Evolutionary conservation across 306 rosid species (phyloP).

Genomic region (Luffa acutangula): DNA sequence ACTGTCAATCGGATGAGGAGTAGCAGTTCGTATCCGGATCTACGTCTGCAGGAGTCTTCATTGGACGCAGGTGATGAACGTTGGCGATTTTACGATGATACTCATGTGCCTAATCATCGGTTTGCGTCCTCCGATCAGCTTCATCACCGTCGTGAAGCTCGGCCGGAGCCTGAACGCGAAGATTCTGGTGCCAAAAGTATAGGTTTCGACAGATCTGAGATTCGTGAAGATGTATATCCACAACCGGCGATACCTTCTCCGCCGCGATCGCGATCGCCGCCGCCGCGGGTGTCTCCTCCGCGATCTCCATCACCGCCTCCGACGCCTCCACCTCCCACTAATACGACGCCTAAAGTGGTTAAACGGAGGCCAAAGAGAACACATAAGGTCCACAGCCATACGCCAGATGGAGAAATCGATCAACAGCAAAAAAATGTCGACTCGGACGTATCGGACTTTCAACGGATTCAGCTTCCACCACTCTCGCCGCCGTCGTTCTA

Average conservation of each 20-base stretch:
- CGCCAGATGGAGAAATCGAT: not conserved
- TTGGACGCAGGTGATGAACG: slow-evolving; percentile 36
- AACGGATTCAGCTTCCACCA: slow-evolving; percentile 1
- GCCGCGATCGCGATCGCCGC: slow-evolving; percentile 11
- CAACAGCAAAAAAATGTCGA: not conserved
- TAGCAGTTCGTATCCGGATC: slow-evolving; percentile 83
- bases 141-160: slow-evolving; percentile 17
- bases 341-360: not conserved
- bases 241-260: slow-evolving; percentile 7
- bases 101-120: slow-evolving; percentile 25
- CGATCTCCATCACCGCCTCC: slow-evolving; percentile 8
- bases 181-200: slow-evolving; percentile 16
- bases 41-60: slow-evolving; percentile 46
- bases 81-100: slow-evolving; percentile 63
- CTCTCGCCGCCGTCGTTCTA: slow-evolving; percentile 11
- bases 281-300: slow-evolving; percentile 5
- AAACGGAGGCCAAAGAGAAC: slow-evolving; percentile 24
- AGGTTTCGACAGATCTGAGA: slow-evolving; percentile 26
- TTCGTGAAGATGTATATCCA: slow-evolving; percentile 13
- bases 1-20: slow-evolving; percentile 37
- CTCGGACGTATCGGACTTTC: not conserved
- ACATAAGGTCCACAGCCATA: slow-evolving; percentile 14
- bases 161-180: slow-evolving; percentile 15
- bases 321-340: slow-evolving; percentile 7
- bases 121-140: slow-evolving; percentile 20